Evolutionary conservation across 2,329 filamentous ascomycete species (phyloP).

Genomic region (Venturiaceae sp.): DNA sequence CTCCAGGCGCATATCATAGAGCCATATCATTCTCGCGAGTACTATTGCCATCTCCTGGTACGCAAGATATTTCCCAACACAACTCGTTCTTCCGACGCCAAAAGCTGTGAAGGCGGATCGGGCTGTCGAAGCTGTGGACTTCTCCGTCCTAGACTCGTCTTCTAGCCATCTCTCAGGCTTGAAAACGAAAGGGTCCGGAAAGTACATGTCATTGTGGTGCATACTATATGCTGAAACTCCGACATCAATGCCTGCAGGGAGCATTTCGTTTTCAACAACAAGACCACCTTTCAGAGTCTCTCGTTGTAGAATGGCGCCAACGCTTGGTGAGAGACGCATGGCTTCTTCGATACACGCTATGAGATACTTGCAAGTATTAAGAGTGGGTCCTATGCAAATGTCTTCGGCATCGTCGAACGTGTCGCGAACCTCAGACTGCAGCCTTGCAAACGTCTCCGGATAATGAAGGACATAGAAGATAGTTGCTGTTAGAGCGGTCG

Average conservation of each 20-base stretch:
- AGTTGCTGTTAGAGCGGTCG: conserved; percentile 20
- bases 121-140: neutral
- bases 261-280: conserved; percentile 16
- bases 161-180: conserved; percentile 8
- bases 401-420: conserved; percentile 23
- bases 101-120: neutral
- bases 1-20: neutral
- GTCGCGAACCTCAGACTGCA: conserved; percentile 20
- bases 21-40: neutral
- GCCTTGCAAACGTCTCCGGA: conserved; percentile 16
- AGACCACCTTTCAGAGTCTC: conserved; percentile 19
- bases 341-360: conserved; percentile 38
- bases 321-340: conserved; percentile 35
- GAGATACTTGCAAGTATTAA: conserved; percentile 31
- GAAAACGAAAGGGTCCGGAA: conserved; percentile 14
- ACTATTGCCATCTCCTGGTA: neutral
- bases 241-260: conserved; percentile 17
- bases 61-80: neutral
- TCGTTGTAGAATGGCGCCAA: conserved; percentile 23
- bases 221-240: conserved; percentile 11
- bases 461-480: conserved; percentile 23
- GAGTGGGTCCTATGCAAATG: conserved; percentile 19
- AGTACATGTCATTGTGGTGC: conserved; percentile 4
- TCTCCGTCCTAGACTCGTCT: too few relatives aligned
- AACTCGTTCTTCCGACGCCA: neutral